These are phyloP conservation scores for Ramaria sp. DNA, from an alignment of 768 basidiomycete genomes.

Conservation along the genomic window DNA sequence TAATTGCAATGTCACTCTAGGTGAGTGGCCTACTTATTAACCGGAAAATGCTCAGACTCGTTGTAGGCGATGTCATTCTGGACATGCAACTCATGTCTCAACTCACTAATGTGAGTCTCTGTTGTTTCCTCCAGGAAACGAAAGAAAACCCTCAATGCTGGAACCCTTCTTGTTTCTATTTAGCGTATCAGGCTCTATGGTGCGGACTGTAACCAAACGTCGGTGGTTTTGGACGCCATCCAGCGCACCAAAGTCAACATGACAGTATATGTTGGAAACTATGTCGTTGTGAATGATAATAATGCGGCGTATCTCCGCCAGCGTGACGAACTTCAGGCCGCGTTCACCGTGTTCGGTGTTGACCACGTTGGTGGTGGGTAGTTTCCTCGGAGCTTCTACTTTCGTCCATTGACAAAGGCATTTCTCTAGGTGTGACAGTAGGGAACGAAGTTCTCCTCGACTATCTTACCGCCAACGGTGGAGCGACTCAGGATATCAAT, in stretches of 20 bases:
- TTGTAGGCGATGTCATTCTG: constrained; percentile 12
- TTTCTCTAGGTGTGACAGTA: constrained; percentile 27
- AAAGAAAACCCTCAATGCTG: neutral
- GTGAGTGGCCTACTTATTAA: constrained; percentile 17
- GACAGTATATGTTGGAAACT: constrained; percentile 69
- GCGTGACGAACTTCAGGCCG: constrained; percentile 49
- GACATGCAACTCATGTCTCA: constrained; percentile 47
- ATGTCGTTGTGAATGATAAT: constrained; percentile 42
- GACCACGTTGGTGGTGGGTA: constrained; percentile 51
- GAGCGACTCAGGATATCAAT: constrained; percentile 36
- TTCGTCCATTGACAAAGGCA: neutral
- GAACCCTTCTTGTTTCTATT: neutral
- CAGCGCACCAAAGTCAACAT: constrained; percentile 81
- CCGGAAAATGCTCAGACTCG: neutral
- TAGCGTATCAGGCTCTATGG: constrained; percentile 75
- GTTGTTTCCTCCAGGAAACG: neutral
- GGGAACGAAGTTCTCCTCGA: constrained; percentile 89
- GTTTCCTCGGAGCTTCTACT: constrained; percentile 19
- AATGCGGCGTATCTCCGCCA: constrained; percentile 66
- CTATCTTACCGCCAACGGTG: constrained; percentile 42
- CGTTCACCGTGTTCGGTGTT: constrained; percentile 67
- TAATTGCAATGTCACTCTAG: constrained; percentile 44
- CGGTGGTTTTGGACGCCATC: constrained; percentile 81
- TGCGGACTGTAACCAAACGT: constrained; percentile 76
- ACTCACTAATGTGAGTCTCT: constrained; percentile 45